A percentile compares a stretch with the other conserved stretches of the same genome.
Evolutionary conservation across 345 rosid species (phyloP).

Genomic region (Crucihimalaya himalaica): DNA sequence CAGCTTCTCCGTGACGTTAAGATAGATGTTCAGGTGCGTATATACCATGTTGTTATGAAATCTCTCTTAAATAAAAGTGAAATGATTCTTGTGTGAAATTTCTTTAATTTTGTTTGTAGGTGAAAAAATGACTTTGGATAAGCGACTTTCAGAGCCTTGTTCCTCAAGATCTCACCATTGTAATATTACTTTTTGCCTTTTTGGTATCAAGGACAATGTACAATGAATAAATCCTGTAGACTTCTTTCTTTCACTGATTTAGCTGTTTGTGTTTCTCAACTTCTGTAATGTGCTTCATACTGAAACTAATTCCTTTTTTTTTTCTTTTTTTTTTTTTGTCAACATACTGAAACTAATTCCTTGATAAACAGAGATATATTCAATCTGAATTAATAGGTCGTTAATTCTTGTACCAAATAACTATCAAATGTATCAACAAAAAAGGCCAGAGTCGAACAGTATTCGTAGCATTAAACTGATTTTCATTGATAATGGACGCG

Average conservation of each 20-base stretch:
- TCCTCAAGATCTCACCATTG: neutral
- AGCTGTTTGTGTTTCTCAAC: neutral
- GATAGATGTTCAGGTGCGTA: conserved; percentile 43
- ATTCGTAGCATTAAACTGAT: neutral
- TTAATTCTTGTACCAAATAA: neutral
- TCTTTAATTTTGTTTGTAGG: conserved; percentile 29
- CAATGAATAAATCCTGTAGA: neutral
- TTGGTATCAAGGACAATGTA: conserved; percentile 1
- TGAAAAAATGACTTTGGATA: conserved; percentile 25
- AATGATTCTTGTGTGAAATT: neutral
- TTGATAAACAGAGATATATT: too few species aligned
- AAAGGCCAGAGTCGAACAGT: neutral
- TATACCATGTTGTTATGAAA: neutral
- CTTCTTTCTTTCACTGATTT: conserved; percentile 1
- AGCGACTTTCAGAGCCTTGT: neutral
- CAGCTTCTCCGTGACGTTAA: conserved; percentile 81
- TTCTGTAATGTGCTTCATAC: neutral
- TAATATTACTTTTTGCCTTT: neutral
- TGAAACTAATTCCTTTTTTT: neutral
- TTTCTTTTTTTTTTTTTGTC: too few species aligned
- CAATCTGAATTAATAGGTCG: neutral
- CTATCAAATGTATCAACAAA: neutral
- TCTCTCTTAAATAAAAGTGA: neutral
- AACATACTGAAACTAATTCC: neutral
- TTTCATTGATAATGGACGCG: neutral